phyloP scores from a whole-genome alignment of 768 basidiomycete genomes.

The Pleurotus sapidus region DNA sequence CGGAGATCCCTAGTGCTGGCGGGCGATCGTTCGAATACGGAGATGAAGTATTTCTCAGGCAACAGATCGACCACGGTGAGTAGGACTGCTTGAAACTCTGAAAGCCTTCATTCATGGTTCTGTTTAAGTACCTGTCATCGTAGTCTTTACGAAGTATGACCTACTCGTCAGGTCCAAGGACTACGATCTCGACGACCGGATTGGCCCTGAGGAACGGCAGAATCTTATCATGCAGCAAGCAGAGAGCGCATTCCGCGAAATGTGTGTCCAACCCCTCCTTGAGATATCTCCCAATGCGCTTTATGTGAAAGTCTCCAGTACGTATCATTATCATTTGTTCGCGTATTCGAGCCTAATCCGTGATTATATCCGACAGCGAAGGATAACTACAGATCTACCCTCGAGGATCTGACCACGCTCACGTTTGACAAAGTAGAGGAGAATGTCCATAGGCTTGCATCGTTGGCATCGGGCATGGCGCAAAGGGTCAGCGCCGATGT shows the following conservation, averaged over 20 bases:
- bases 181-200: not conserved
- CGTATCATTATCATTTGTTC: not conserved
- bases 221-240: not conserved
- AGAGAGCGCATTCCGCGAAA: not conserved
- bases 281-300: not conserved
- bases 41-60: slow-evolving; percentile 20
- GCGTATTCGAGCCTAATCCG: not conserved
- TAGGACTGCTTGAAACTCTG: not conserved
- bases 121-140: slow-evolving; percentile 26
- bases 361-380: not conserved
- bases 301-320: slow-evolving; percentile 4
- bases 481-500: slow-evolving; percentile 18
- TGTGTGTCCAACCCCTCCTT: not conserved
- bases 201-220: not conserved
- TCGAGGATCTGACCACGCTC: slow-evolving; percentile 1
- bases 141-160: slow-evolving; percentile 33
- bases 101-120: not conserved
- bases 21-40: slow-evolving; percentile 21
- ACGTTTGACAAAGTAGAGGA: slow-evolving; percentile 6
- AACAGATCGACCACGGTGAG: slow-evolving; percentile 14
- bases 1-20: slow-evolving; percentile 21
- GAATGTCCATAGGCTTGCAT: slow-evolving; percentile 14
- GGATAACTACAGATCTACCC: not conserved
- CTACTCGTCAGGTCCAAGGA: slow-evolving; percentile 12
- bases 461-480: slow-evolving; percentile 18